These are phyloP conservation scores for Plasmodium inui DNA, from an alignment of 169 alveolate species.

Conservation along the genomic window DNA sequence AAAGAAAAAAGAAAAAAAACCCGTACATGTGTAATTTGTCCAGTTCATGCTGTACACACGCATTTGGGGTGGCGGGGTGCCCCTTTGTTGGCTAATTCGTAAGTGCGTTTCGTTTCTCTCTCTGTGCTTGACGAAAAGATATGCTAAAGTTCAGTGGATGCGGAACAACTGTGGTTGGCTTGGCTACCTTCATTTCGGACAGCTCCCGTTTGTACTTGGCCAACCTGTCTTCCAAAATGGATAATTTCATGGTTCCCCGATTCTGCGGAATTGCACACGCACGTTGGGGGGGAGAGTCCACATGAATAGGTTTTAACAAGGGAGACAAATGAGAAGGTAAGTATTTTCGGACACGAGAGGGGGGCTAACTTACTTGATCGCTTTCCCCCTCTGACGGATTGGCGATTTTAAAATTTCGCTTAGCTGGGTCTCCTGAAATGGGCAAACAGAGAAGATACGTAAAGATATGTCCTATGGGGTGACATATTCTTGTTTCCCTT, in stretches of 20 bases:
- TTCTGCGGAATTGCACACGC: slow-evolving; percentile 6
- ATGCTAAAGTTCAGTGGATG: background rate
- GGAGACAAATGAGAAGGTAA: background rate
- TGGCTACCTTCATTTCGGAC: slow-evolving; percentile 19
- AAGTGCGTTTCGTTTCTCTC: background rate
- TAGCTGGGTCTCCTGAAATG: background rate
- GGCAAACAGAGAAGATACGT: background rate
- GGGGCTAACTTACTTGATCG: background rate
- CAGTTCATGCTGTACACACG: background rate
- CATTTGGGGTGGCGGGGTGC: background rate
- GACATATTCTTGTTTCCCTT: background rate
- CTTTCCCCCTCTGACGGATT: background rate
- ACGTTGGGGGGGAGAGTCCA: background rate
- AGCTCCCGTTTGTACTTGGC: slow-evolving; percentile 12
- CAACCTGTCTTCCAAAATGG: slow-evolving; percentile 26
- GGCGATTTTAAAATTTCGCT: background rate
- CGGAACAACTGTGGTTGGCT: background rate
- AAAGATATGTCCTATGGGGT: background rate
- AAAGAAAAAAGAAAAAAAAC: background rate
- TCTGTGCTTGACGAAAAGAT: background rate
- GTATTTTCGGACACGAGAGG: background rate
- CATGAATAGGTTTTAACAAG: background rate
- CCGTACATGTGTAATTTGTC: background rate
- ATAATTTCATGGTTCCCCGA: background rate
- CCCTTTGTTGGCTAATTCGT: background rate